Evolutionary conservation across 2,329 filamentous ascomycete genomes (phyloP).

Genomic region (Exserohilum turcica): DNA sequence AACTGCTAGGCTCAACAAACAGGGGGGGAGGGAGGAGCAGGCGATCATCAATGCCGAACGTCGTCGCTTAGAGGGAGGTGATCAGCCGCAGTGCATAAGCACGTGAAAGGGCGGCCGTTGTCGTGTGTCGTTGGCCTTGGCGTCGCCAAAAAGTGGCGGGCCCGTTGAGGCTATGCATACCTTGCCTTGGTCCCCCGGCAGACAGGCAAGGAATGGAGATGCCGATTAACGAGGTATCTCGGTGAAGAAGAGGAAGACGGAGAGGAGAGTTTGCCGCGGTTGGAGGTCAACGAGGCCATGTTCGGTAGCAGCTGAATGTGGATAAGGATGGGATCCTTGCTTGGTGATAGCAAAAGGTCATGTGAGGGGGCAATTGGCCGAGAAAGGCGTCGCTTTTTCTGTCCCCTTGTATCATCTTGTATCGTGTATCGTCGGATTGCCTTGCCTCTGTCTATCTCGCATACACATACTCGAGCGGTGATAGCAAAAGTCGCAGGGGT

Average conservation of each 20-base stretch:
- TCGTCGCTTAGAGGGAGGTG: constrained; percentile 13
- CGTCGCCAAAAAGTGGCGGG: too few relatives aligned
- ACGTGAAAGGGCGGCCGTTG: constrained; percentile 19
- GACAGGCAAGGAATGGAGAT: constrained; percentile 1
- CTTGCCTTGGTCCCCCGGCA: too few relatives aligned
- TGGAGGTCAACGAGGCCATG: background rate
- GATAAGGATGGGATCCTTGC: background rate
- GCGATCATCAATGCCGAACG: constrained; percentile 13
- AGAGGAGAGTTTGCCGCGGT: constrained; percentile 11
- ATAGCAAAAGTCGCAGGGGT: background rate
- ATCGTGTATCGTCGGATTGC: too few relatives aligned
- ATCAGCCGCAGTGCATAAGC: constrained; percentile 19
- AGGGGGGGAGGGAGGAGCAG: background rate
- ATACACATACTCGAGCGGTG: too few relatives aligned
- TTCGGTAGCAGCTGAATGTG: constrained; percentile 18
- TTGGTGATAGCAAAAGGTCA: constrained; percentile 7
- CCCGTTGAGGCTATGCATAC: too few relatives aligned
- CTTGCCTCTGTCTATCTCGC: too few relatives aligned
- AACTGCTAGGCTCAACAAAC: constrained; percentile 21
- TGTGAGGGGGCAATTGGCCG: background rate
- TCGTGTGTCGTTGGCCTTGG: too few relatives aligned
- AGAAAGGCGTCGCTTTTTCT: background rate
- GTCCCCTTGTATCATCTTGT: background rate
- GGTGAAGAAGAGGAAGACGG: background rate
- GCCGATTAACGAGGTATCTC: constrained; percentile 14